Base-by-base conservation (phyloP, 768 basidiomycete species). In the Hortiboletus flavorubellus region DNA sequence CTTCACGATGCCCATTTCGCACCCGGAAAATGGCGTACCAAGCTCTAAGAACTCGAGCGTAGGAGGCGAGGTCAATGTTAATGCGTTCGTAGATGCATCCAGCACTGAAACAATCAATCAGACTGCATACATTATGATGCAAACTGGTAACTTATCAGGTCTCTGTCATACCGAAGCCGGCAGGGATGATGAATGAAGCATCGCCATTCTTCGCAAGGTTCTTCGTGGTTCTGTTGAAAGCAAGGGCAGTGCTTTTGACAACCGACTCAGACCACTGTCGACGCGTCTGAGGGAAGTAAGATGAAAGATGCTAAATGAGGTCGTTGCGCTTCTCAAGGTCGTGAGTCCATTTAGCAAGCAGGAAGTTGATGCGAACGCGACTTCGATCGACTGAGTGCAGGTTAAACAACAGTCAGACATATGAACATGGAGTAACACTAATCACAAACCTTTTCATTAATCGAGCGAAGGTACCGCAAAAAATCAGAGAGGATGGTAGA, bases 241-340 rank as follows among this genome's bases (percentile, higher is more conserved):
- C 71, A 11, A 73, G 56, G 2, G 75, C 76, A 4, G 73, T 75
- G 30, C 58, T 68, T 18, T 70, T 67, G 9, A 76, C 74, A 0
- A 76, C 72, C 1, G 76, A 67, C 56, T 78, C 76, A 30, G 77
- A 16, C 76, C 77, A 15, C 75, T 73, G 58, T 76, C 75, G 34
- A 78, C 59, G 3, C 68, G 68, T 38, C 51, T 62, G 31, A 78
- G 59, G 6, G 61, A 63, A 5, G 72, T 65, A 4, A 78, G 68
- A 54, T 76, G 21, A 21, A 21, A 21, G 21, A 21, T 21, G 21
- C 21, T 64, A n/a, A 78, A 61, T 3, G 53, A 66, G 59, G 35
- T 64, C 65, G 9, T 35, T 55, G 16, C 67, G 61, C 18, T 60
- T 56, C 50, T 63, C 60, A 34, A 71, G 49, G 44, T 76, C 76